These are phyloP conservation scores for Penicillium sp. DNA, from an alignment of 2,329 filamentous ascomycete species.

Conservation along the genomic window DNA sequence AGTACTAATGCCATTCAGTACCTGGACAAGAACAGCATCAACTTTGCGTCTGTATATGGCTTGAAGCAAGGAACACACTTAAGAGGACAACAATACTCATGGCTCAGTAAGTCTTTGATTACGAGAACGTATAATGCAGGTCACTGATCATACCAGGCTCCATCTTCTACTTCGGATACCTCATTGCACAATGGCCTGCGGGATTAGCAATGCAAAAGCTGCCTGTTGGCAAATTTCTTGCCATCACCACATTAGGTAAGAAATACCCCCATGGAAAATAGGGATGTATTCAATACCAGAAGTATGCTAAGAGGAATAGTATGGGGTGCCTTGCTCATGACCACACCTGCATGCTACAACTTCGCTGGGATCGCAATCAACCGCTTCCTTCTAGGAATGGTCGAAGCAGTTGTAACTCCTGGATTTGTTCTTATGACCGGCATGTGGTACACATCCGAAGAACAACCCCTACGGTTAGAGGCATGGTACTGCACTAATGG, in stretches of 20 bases:
- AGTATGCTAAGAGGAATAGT: constrained; percentile 14
- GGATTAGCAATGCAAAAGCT: constrained; percentile 46
- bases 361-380: constrained; percentile 46
- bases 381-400: constrained; percentile 47
- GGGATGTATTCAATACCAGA: not conserved
- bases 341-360: constrained; percentile 43
- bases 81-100: constrained; percentile 27
- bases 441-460: constrained; percentile 50
- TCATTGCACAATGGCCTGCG: constrained; percentile 46
- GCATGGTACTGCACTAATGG: constrained; percentile 60
- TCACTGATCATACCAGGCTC: constrained; percentile 27
- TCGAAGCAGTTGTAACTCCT: constrained; percentile 50
- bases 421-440: constrained; percentile 52
- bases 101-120: constrained; percentile 19
- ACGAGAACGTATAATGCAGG: rapidly evolving
- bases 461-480: constrained; percentile 53
- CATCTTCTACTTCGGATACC: constrained; percentile 53
- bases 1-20: constrained; percentile 17
- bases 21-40: constrained; percentile 58
- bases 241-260: constrained; percentile 37
- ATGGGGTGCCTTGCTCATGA: constrained; percentile 48
- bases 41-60: constrained; percentile 33
- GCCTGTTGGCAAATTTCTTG: constrained; percentile 47
- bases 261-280: rapidly evolving
- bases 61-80: constrained; percentile 28